Base-by-base conservation (phyloP, 305 asterid genomes). In the Plantago coronopus region DNA sequence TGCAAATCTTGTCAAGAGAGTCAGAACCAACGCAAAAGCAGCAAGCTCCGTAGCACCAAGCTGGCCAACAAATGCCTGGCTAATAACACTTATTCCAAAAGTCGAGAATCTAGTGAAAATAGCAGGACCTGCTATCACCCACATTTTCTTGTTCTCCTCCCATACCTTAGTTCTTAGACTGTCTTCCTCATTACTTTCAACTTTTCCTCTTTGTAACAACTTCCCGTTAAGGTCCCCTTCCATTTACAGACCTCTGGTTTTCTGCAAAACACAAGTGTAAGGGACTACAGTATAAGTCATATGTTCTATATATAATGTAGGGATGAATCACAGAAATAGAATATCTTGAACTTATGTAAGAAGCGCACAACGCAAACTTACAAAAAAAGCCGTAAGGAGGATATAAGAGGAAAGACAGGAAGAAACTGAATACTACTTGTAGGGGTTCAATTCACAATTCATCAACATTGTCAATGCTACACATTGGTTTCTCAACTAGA, bases 41-140 rank as follows among this genome's bases (percentile, higher is more conserved):
- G 95, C 90, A 38, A 87, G 91, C 66, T 87, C 81, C 0, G 78
- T 76, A 2, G 88, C 61, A 11, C 94, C 85, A 37, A 87, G 76
- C 48, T 84, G 94, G 46, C 96, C 96, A 27, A 84, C 63, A 65
- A 82, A 87, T 0, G 96, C 90, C 57, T 83, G 84, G 50, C 77
- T 77, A 59, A 79, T 81, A 13, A 84, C 76, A 19, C 17, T 68
- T 2, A 76, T 61, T 10, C 88, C 83, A 14, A 81, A 84, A 0
- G 87, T 79, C 18, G 87, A 63, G 38, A 82, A 76, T 37, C 89
- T 72, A 7, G 83, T 79, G 70, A 84, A 79, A 37, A 84, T 82
- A 10, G 87, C 93, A 2, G 93, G 93, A 2, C 76, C 87, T 7
- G 88, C 93, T 0, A 82, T 72, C 5, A 77, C 72, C 93, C 93